phyloP scores from a whole-genome alignment of 208 protist species.

The Acanthamoeba culbertsoni region DNA sequence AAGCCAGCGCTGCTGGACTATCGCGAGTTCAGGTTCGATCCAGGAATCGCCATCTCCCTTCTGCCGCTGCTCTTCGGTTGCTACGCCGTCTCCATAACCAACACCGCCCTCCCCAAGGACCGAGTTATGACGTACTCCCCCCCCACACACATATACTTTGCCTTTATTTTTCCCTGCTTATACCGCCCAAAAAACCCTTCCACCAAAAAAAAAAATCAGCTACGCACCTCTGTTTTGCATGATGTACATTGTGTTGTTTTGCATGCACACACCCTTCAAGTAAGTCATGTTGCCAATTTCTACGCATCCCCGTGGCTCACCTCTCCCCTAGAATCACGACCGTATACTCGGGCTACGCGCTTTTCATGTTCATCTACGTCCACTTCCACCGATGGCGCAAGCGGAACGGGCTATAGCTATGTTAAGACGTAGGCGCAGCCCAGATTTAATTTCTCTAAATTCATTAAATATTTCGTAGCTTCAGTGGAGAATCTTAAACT shows the following conservation, averaged over 20 bases:
- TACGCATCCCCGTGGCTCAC: neutral
- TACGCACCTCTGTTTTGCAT: neutral
- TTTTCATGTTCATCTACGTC: neutral
- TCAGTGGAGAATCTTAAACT: too few species aligned
- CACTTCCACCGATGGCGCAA: conserved; percentile 10
- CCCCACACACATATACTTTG: too few species aligned
- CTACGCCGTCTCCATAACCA: neutral
- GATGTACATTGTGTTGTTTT: neutral
- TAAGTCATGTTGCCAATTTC: too few species aligned
- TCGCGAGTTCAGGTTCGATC: neutral
- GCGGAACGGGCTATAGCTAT: conserved; percentile 14
- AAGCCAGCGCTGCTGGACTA: neutral
- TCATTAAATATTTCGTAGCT: neutral
- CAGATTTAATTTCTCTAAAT: too few species aligned
- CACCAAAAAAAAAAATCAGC: neutral
- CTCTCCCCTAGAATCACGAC: neutral
- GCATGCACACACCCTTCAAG: neutral
- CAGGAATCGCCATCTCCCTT: neutral
- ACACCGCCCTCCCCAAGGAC: neutral
- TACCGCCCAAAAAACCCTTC: neutral
- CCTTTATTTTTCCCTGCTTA: neutral
- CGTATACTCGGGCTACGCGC: neutral
- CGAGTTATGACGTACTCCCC: neutral
- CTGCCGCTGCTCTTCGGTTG: neutral
- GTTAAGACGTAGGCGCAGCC: too few species aligned